These are phyloP conservation scores for Xenoacremonium recifei DNA, from an alignment of 2,329 filamentous ascomycete genomes.

Conservation along the genomic window DNA sequence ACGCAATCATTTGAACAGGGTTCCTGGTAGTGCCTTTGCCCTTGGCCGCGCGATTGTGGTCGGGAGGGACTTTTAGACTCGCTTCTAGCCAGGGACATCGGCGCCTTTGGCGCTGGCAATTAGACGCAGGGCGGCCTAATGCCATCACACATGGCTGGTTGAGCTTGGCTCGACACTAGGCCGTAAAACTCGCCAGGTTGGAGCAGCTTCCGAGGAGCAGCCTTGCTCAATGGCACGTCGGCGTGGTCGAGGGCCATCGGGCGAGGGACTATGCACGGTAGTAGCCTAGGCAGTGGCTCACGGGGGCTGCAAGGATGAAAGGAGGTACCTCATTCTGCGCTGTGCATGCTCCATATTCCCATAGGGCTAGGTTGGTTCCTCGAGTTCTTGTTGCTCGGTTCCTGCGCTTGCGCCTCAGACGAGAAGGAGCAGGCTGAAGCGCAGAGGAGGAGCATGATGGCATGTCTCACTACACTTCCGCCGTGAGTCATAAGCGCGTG, in stretches of 20 bases:
- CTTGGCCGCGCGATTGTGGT: not conserved
- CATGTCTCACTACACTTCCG: not conserved
- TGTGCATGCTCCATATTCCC: too few species aligned
- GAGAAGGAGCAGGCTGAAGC: not conserved
- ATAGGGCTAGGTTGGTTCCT: too few species aligned
- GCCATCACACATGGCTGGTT: slow-evolving; percentile 20
- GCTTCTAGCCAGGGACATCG: slow-evolving; percentile 13
- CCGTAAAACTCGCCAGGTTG: too few species aligned
- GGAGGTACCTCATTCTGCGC: slow-evolving; percentile 1
- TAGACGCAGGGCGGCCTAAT: slow-evolving; percentile 17
- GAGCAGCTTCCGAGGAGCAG: too few species aligned
- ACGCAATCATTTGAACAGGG: slow-evolving; percentile 3
- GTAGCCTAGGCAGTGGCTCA: too few species aligned
- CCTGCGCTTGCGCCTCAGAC: not conserved
- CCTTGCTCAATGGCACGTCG: too few species aligned
- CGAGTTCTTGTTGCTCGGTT: too few species aligned
- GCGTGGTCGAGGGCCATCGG: too few species aligned
- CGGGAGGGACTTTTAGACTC: slow-evolving; percentile 4
- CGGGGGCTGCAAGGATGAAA: too few species aligned
- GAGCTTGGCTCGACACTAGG: too few species aligned
- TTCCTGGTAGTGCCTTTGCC: slow-evolving; percentile 6
- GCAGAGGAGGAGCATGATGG: not conserved
- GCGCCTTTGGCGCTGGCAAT: slow-evolving; percentile 9
- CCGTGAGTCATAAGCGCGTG: not conserved
- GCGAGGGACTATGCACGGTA: too few species aligned